A percentile compares a stretch with the other conserved stretches of the same genome.
Evolutionary conservation across 441 rosid genomes (phyloP).

Genomic region (Syzygium syzygioides): DNA sequence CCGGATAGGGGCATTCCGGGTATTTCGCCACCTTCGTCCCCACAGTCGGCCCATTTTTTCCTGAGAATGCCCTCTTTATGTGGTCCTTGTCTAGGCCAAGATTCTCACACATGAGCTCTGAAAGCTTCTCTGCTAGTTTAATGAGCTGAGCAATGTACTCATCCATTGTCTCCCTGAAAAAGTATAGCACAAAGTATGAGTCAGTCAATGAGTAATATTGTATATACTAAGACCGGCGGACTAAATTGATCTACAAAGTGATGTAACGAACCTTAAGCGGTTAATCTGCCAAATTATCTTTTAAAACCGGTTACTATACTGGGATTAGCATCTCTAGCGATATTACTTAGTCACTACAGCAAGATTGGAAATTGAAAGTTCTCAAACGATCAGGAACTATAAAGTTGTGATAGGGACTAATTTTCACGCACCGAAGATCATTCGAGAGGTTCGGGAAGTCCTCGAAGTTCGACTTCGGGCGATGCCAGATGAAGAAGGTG

Average conservation of each 20-base stretch:
- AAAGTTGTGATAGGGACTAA: background rate
- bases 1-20: conserved; percentile 52
- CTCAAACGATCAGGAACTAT: background rate
- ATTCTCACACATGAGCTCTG: conserved; percentile 72
- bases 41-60: conserved; percentile 41
- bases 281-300: background rate
- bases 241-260: background rate
- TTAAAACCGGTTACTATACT: background rate
- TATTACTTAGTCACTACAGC: background rate
- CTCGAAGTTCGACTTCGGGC: conserved; percentile 22
- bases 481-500: conserved; percentile 69
- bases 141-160: conserved; percentile 59
- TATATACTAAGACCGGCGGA: background rate
- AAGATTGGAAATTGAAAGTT: background rate
- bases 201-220: background rate
- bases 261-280: background rate
- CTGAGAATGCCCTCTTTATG: conserved; percentile 35
- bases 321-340: background rate
- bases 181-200: background rate
- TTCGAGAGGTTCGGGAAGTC: conserved; percentile 6
- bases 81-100: conserved; percentile 50
- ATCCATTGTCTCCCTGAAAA: conserved; percentile 60
- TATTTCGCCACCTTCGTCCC: conserved; percentile 64
- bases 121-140: conserved; percentile 58
- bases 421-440: conserved; percentile 4